These are phyloP conservation scores for Boletus tylopilopsis DNA, from an alignment of 768 basidiomycete species.

Conservation along the genomic window DNA sequence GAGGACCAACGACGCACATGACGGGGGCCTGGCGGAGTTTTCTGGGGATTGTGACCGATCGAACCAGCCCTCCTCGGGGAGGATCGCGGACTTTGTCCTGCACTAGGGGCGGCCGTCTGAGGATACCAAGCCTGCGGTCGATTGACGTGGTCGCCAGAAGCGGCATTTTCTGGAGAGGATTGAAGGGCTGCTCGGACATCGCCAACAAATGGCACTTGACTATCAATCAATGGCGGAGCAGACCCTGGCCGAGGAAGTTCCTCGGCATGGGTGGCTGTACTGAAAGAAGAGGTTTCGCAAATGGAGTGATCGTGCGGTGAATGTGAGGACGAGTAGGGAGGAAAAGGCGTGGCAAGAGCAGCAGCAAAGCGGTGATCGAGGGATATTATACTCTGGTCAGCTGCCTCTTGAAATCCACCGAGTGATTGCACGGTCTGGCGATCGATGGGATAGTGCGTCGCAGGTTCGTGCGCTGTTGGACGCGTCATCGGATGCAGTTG, in stretches of 20 bases:
- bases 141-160: slow-evolving; percentile 14
- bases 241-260: slow-evolving; percentile 27
- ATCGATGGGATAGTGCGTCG: slow-evolving; percentile 14
- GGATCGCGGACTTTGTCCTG: slow-evolving; percentile 31
- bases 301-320: slow-evolving; percentile 27
- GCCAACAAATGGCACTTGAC: slow-evolving; percentile 26
- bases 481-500: slow-evolving; percentile 13
- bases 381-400: slow-evolving; percentile 16
- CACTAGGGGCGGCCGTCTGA: slow-evolving; percentile 11
- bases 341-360: slow-evolving; percentile 26
- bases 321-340: slow-evolving; percentile 30
- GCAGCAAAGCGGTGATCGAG: slow-evolving; percentile 24
- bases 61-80: slow-evolving; percentile 30
- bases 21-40: slow-evolving; percentile 26
- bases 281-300: slow-evolving; percentile 24
- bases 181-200: slow-evolving; percentile 24
- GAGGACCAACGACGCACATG: slow-evolving; percentile 32
- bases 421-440: slow-evolving; percentile 16
- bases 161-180: slow-evolving; percentile 11
- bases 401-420: slow-evolving; percentile 14
- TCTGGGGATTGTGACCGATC: slow-evolving; percentile 30
- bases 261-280: slow-evolving; percentile 22
- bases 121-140: slow-evolving; percentile 21
- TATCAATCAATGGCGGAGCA: slow-evolving; percentile 29
- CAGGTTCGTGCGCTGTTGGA: slow-evolving; percentile 9